Conservation (phyloP, 768 basidiomycete genomes). For the Tephrocybe sp. region DNA sequence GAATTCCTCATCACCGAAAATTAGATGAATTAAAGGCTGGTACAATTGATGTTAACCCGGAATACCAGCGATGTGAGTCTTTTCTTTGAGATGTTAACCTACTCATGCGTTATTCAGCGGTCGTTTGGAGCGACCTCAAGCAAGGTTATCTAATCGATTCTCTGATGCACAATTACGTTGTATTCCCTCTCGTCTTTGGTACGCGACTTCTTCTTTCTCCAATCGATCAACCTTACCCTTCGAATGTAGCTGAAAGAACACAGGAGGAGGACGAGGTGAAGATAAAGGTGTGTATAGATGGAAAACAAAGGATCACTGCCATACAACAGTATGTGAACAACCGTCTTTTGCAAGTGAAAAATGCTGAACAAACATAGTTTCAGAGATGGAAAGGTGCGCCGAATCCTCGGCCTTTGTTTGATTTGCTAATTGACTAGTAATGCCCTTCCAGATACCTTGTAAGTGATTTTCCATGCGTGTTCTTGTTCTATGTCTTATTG, state of each 20-base stretch:
- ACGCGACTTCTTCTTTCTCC: neutral
- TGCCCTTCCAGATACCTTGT: slow-evolving; percentile 10
- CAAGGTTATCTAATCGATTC: slow-evolving; percentile 67
- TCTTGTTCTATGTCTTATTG: neutral
- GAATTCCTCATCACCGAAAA: neutral
- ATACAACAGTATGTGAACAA: slow-evolving; percentile 46
- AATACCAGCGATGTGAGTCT: slow-evolving; percentile 60
- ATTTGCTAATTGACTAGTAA: slow-evolving; percentile 5
- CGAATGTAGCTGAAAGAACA: slow-evolving; percentile 34
- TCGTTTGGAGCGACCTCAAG: slow-evolving; percentile 66
- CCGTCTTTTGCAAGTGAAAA: neutral
- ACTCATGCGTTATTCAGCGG: slow-evolving; percentile 32
- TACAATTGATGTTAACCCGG: slow-evolving; percentile 57
- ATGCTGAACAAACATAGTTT: slow-evolving; percentile 37
- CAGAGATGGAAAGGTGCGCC: slow-evolving; percentile 53
- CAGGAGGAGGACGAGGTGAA: slow-evolving; percentile 44
- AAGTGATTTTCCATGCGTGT: slow-evolving; percentile 28
- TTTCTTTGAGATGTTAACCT: neutral
- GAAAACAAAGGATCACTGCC: slow-evolving; percentile 73
- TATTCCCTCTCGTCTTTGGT: slow-evolving; percentile 72
- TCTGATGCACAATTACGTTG: slow-evolving; percentile 59
- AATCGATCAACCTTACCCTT: slow-evolving; percentile 1
- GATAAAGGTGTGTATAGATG: slow-evolving; percentile 60
- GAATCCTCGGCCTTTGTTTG: slow-evolving; percentile 3
- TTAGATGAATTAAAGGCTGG: slow-evolving; percentile 49